These are phyloP conservation scores for Plasmodium cynomolgi DNA, from an alignment of 169 alveolate species.

Conservation along the genomic window DNA sequence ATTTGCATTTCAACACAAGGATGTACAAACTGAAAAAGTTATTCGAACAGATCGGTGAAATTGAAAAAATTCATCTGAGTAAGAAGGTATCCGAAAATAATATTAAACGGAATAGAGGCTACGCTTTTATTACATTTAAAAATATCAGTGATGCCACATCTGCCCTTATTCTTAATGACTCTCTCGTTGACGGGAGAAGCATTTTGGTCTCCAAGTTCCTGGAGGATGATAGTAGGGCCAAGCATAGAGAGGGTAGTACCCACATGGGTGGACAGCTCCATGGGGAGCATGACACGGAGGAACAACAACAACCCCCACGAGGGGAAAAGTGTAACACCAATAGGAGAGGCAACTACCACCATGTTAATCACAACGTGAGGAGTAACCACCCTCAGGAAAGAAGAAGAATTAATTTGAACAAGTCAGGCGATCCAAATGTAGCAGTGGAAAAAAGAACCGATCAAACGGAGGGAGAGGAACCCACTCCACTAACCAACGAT, in stretches of 20 bases:
- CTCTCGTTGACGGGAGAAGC: constrained; percentile 68
- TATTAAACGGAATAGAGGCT: constrained; percentile 76
- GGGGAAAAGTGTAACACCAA: background rate
- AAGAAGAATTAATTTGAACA: constrained; percentile 49
- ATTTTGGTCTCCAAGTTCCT: constrained; percentile 67
- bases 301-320: background rate
- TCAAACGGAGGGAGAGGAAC: background rate
- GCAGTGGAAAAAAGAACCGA: constrained; percentile 6
- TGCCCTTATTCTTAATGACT: constrained; percentile 49
- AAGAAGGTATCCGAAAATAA: constrained; percentile 66
- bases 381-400: background rate
- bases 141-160: constrained; percentile 71
- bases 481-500: constrained; percentile 46
- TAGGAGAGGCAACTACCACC: constrained; percentile 1
- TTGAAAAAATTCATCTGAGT: constrained; percentile 61
- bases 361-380: background rate
- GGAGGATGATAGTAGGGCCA: background rate
- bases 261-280: background rate
- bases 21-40: constrained; percentile 27
- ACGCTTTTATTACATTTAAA: constrained; percentile 75
- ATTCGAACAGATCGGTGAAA: constrained; percentile 68
- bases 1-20: constrained; percentile 73
- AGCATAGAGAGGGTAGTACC: background rate
- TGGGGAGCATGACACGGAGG: background rate
- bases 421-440: background rate